These are phyloP conservation scores for Ceratocystis papillata DNA, from an alignment of 2,329 filamentous ascomycete genomes.

Conservation along the genomic window DNA sequence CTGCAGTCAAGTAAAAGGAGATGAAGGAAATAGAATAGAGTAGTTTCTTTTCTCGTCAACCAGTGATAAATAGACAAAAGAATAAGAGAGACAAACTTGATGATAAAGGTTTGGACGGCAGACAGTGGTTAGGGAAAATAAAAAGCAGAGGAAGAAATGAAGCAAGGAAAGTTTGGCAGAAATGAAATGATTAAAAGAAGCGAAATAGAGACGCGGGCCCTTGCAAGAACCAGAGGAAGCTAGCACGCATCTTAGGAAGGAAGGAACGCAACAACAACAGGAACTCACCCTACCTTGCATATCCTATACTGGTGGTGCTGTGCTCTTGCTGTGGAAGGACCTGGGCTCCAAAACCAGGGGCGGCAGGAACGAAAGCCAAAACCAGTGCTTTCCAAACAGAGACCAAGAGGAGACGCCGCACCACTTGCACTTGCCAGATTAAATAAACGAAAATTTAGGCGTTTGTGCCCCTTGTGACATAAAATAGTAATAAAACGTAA, in stretches of 20 bases:
- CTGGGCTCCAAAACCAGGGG: conserved; percentile 20
- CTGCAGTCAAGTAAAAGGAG: neutral
- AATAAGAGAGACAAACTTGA: neutral
- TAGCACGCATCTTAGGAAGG: neutral
- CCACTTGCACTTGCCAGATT: neutral
- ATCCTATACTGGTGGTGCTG: too few relatives aligned
- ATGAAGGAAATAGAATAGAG: neutral
- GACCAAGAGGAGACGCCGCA: conserved; percentile 4
- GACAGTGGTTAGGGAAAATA: conserved; percentile 4
- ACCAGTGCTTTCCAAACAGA: conserved; percentile 11
- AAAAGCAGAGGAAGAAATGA: conserved; percentile 1
- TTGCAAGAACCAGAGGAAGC: conserved; percentile 1
- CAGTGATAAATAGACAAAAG: conserved; percentile 22
- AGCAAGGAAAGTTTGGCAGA: conserved; percentile 21
- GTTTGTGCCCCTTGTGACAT: neutral
- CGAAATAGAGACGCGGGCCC: conserved; percentile 19
- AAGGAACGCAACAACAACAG: conserved; percentile 6
- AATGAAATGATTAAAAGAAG: conserved; percentile 24
- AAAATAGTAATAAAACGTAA: neutral
- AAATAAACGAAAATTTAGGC: too few relatives aligned
- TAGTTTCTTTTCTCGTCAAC: conserved; percentile 18
- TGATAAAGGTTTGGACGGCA: neutral
- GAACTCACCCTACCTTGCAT: neutral
- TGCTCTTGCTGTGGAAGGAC: neutral
- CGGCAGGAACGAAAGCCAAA: conserved; percentile 18